Percentiles rank a stretch among this genome's conserved stretches.
phyloP scores from a whole-genome alignment of 2,329 filamentous ascomycete genomes.

The Paraphaeosphaeria minitans region DNA sequence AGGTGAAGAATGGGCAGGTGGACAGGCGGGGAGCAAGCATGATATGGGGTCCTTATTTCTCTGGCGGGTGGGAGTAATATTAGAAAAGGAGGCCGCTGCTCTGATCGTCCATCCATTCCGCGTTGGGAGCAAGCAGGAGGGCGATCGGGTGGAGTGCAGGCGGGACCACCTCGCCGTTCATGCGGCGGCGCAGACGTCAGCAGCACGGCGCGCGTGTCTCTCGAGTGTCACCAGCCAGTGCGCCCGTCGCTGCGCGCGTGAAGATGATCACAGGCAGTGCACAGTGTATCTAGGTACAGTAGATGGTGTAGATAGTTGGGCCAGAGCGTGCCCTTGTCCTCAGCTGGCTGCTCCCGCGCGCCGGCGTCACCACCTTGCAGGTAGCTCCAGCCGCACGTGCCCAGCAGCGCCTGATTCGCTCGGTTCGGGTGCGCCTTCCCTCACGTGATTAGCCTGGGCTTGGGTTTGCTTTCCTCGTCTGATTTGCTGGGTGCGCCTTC shows the following conservation, averaged over 20 bases:
- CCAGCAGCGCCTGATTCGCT: slow-evolving; percentile 20
- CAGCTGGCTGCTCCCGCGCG: background rate
- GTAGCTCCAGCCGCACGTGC: slow-evolving; percentile 4
- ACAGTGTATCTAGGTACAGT: too few species aligned
- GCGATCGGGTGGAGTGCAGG: slow-evolving; percentile 8
- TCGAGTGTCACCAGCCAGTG: background rate
- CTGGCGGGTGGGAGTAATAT: slow-evolving; percentile 20
- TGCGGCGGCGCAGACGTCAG: background rate
- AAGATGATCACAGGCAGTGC: background rate
- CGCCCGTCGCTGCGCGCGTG: background rate
- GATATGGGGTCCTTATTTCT: slow-evolving; percentile 29
- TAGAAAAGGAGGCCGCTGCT: slow-evolving; percentile 35
- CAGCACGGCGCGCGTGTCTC: background rate
- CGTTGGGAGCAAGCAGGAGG: slow-evolving; percentile 11
- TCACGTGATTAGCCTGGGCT: too few species aligned
- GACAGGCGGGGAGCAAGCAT: slow-evolving; percentile 29
- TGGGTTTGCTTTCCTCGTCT: too few species aligned
- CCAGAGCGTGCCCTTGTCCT: background rate
- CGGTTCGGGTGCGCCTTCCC: background rate
- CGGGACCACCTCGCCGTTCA: background rate
- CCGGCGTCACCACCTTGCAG: background rate
- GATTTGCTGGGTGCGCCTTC: too few species aligned
- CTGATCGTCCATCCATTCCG: slow-evolving; percentile 1
- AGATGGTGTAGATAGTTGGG: too few species aligned
- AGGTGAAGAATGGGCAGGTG: slow-evolving; percentile 19